Percentiles rank a stretch among this genome's conserved stretches.
Conservation (phyloP, 202 grass and related monocot species). For the Miscanthus sacchariflorus region DNA sequence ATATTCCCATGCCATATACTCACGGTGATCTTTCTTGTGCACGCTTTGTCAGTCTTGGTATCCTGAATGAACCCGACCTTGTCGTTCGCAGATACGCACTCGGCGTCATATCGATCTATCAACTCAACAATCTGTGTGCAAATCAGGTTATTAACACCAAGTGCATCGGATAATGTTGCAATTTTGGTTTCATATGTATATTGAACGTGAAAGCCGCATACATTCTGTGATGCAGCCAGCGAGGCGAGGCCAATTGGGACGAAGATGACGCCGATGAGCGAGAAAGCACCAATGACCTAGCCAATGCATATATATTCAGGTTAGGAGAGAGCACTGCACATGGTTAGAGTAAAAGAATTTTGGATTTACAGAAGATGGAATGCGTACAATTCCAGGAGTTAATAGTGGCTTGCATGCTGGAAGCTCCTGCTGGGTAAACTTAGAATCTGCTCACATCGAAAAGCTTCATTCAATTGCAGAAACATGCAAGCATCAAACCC, state of each 20-base stretch:
- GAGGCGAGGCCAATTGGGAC: constrained; percentile 85
- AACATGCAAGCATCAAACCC: neutral
- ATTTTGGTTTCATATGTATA: neutral
- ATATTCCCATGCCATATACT: constrained; percentile 17
- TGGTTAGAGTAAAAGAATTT: neutral
- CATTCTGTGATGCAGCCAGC: constrained; percentile 62
- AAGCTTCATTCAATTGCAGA: neutral
- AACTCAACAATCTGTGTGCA: constrained; percentile 73
- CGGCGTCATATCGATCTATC: constrained; percentile 76
- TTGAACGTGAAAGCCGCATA: neutral
- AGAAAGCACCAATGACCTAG: constrained; percentile 79
- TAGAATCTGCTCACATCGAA: constrained; percentile 64
- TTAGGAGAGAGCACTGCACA: neutral
- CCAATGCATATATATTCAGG: neutral
- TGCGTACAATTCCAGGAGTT: constrained; percentile 80
- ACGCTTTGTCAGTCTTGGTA: constrained; percentile 67
- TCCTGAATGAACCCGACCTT: constrained; percentile 88
- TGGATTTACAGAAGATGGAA: neutral
- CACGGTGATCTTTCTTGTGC: constrained; percentile 71
- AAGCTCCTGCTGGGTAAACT: constrained; percentile 96
- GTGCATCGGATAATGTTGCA: neutral
- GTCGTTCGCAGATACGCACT: constrained; percentile 62
- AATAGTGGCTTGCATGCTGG: constrained; percentile 94
- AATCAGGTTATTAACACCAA: constrained; percentile 22
- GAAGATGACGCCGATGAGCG: constrained; percentile 75